phyloP scores from a whole-genome alignment of 2,329 filamentous ascomycete genomes.

The Hypoxylon sp. region DNA sequence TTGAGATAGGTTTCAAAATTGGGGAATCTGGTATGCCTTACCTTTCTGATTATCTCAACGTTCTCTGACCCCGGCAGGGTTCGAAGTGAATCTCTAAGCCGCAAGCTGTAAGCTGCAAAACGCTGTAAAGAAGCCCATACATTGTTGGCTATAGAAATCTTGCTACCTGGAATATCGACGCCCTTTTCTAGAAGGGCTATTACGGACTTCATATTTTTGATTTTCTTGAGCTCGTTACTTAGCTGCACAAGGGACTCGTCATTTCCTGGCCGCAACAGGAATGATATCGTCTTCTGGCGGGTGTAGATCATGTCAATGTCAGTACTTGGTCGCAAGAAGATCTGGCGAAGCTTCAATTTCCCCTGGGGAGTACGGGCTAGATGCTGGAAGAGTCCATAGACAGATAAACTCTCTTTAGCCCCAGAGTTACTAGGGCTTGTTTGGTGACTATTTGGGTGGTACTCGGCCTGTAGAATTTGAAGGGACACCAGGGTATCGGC shows the following conservation, averaged over 20 bases:
- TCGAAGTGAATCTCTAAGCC: conserved; percentile 73
- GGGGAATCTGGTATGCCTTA: conserved; percentile 46
- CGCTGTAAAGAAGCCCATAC: conserved; percentile 79
- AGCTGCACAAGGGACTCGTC: conserved; percentile 66
- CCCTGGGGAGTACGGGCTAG: conserved; percentile 85
- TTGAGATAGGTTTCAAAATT: conserved; percentile 15
- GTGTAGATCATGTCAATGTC: conserved; percentile 76
- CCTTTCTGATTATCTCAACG: conserved; percentile 68
- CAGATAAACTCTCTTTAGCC: conserved; percentile 83
- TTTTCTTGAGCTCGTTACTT: conserved; percentile 72
- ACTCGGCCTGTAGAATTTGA: conserved; percentile 86
- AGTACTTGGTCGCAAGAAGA: conserved; percentile 83
- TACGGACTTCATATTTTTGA: conserved; percentile 80
- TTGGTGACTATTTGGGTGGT: conserved; percentile 84
- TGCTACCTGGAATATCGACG: conserved; percentile 66
- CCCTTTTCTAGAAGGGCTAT: conserved; percentile 83
- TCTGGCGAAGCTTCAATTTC: conserved; percentile 77
- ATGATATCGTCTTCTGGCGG: conserved; percentile 76
- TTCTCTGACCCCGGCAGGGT: conserved; percentile 67
- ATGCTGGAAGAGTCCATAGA: conserved; percentile 85
- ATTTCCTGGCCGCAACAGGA: conserved; percentile 78
- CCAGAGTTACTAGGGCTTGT: conserved; percentile 75
- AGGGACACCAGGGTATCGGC: conserved; percentile 83
- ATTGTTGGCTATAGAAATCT: conserved; percentile 70
- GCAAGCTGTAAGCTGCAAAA: conserved; percentile 79